These are phyloP conservation scores for Clitocybe nebularis DNA, from an alignment of 1,284 basidiomycete genomes.

Conservation along the genomic window DNA sequence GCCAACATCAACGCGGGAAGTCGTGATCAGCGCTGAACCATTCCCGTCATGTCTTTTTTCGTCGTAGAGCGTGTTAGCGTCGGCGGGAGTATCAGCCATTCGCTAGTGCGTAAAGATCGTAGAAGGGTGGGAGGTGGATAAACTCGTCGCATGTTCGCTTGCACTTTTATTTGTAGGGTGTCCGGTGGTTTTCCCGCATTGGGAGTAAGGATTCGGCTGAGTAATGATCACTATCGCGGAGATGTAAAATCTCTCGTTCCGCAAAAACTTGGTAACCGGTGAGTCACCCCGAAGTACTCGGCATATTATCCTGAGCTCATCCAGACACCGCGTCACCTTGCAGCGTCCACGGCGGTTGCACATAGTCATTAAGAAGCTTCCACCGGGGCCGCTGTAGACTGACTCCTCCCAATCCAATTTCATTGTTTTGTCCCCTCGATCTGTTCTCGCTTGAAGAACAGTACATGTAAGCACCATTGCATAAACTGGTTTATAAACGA, in stretches of 20 bases:
- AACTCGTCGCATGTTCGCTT: not conserved
- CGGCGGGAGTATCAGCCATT: conserved; percentile 28
- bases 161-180: conserved; percentile 1
- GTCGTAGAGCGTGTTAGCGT: conserved; percentile 26
- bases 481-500: too few relatives aligned
- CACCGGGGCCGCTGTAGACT: too few relatives aligned
- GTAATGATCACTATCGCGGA: conserved; percentile 13
- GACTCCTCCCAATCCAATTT: too few relatives aligned
- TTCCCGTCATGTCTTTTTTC: conserved; percentile 12
- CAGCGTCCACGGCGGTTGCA: too few relatives aligned
- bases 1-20: conserved; percentile 36
- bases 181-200: conserved; percentile 9
- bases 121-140: not conserved
- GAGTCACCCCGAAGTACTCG: conserved; percentile 9
- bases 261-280: not conserved
- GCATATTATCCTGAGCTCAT: too few relatives aligned
- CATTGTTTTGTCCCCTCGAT: too few relatives aligned
- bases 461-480: too few relatives aligned
- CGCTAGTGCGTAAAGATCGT: not conserved
- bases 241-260: conserved; percentile 6
- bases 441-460: too few relatives aligned
- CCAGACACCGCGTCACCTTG: too few relatives aligned
- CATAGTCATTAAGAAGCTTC: too few relatives aligned
- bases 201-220: conserved; percentile 9
- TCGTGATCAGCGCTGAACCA: conserved; percentile 6